Percentiles rank a stretch among this genome's conserved stretches.
Conservation (phyloP, 1,139 yeast genomes). For the Sugiyamaella paludigena region DNA sequence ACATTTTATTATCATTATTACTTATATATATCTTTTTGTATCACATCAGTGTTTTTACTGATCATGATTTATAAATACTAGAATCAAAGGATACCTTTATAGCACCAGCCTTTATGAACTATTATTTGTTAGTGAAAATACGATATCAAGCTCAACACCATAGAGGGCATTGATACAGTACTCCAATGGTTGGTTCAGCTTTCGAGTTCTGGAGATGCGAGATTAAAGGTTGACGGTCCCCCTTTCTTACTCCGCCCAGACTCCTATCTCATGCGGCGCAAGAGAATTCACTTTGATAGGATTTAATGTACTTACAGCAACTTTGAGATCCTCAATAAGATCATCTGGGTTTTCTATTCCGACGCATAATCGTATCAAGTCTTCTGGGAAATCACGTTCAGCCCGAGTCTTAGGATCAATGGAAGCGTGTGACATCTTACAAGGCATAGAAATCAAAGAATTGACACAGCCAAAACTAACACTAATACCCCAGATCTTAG, state of each 20-base stretch:
- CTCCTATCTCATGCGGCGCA: no score
- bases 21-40: not conserved
- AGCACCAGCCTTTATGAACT: constrained; percentile 30
- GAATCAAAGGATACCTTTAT: constrained; percentile 18
- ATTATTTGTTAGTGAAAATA: not conserved
- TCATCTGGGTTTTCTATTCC: constrained; percentile 75
- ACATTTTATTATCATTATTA: no score
- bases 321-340: constrained; percentile 65
- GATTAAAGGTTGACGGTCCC: no score
- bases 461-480: constrained; percentile 95
- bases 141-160: not conserved
- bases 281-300: no score
- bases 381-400: constrained; percentile 89
- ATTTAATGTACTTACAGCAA: constrained; percentile 46
- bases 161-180: no score
- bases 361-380: constrained; percentile 79
- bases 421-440: constrained; percentile 96
- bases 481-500: constrained; percentile 80
- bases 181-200: no score
- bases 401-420: constrained; percentile 83
- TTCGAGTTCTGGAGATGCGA: no score
- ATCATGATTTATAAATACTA: constrained; percentile 7
- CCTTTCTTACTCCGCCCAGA: no score
- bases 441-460: constrained; percentile 79
- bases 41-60: not conserved